These are phyloP conservation scores for Mortierella sp. DNA, from an alignment of 371 early-diverging fungal genomes.

Conservation along the genomic window DNA sequence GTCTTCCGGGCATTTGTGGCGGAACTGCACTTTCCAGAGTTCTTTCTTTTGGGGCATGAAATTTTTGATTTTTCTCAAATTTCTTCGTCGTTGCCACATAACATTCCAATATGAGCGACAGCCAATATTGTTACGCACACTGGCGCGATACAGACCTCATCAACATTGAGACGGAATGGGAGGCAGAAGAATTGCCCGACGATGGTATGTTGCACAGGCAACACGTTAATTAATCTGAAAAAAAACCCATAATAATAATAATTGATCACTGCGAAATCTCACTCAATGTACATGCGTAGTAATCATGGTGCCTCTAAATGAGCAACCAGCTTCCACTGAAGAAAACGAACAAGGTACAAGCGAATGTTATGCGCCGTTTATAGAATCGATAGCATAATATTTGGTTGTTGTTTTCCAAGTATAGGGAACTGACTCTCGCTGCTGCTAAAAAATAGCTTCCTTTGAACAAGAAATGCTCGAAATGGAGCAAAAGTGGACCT, in stretches of 20 bases:
- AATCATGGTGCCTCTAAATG: constrained; percentile 39
- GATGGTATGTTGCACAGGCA: constrained; percentile 21
- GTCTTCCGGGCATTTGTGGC: not conserved
- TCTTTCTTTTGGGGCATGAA: constrained; percentile 1
- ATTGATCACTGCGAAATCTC: not conserved
- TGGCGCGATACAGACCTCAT: constrained; percentile 51
- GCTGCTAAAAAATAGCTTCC: constrained; percentile 10
- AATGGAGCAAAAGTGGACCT: constrained; percentile 50
- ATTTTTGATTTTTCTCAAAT: not conserved
- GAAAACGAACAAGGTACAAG: constrained; percentile 47
- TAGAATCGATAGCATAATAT: not conserved
- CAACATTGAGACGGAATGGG: constrained; percentile 42
- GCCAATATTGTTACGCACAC: constrained; percentile 44
- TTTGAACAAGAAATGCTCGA: constrained; percentile 42
- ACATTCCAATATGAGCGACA: constrained; percentile 50
- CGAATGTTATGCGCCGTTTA: not conserved
- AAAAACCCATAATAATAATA: not conserved
- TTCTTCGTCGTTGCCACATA: not conserved
- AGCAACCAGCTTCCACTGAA: constrained; percentile 38
- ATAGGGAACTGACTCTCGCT: not conserved
- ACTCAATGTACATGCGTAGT: constrained; percentile 10
- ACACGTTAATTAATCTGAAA: not conserved
- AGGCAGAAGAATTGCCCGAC: constrained; percentile 39
- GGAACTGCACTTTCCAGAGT: not conserved
- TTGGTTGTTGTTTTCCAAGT: not conserved